Base-by-base conservation (phyloP, 2,329 filamentous ascomycete species). In the Alternaria infectoria region DNA sequence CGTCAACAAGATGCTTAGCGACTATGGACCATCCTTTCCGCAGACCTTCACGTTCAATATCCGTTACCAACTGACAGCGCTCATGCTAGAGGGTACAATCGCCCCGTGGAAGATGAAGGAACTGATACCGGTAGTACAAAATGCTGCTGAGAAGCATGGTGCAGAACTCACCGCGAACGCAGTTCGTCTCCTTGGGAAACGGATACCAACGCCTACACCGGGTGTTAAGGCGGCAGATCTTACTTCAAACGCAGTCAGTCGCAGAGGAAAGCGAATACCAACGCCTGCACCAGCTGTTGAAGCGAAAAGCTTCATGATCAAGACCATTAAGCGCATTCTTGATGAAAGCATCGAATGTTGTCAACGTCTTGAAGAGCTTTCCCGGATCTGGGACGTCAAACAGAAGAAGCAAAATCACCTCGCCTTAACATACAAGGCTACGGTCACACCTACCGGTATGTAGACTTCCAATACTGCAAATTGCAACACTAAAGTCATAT, bases 111-210 rank as follows among this genome's bases (percentile, higher is more conserved):
- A 64, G 12, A 69, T 71, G 60, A 36, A 32, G 2, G 21, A 59
- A 11, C 15, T 76, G 6, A 45, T 76, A 17, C 67, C 61, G 72
- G 72, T 11, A 68, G 75, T 59, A 54, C 69, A 13, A 66, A 65
- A 7, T 61, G 70, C 44, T 70, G 78, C 70, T 69, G 81, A 23
- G 72, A 77, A 62, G 78, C 78, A 15, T 79, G 82, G 21, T 71
- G 77, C 54, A 77, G 86, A 1, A 89, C 92, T 74, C 85, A 86
- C 30, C 87, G 87, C 86, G 89, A 1, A 88, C 93, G 1, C 85
- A 87, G 9, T 93, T 92, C 71, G 84, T 83, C 54, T 91, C 92
- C 56, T 92, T 92, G 75, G 86, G 89, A 72, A 88, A 87, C 69
- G 73, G 32, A 59, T 76, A 17, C 66, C 68, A 2, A 74, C 65